Evolutionary conservation across 768 basidiomycete species (phyloP), one percentile per base, ranked within the genome.

Genomic region (Agaricus blazei): DNA sequence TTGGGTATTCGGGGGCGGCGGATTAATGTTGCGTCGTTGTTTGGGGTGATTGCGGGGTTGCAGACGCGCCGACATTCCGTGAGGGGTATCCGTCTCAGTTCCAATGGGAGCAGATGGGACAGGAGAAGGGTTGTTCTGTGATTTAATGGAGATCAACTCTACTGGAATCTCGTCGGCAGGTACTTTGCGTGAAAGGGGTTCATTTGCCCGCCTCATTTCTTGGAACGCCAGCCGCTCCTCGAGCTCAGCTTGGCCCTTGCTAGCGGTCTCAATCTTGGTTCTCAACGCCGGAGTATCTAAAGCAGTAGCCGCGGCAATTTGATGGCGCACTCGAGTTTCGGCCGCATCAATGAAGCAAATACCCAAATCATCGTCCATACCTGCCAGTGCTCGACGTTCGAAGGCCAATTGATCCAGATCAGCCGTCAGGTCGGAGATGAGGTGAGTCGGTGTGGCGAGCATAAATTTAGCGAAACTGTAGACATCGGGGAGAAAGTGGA

Each of bases 401-500:
- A 74, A 62, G 2, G 75, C 79, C 2, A 99, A 77, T 54, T 89
- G 85, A 34, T 82, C 80, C 28, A 93, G 69, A 57, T 99, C 90
- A 44, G 70, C 74, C 2, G 80, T 77, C 11, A 98, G 80, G 65
- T 92, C 87, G 15, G 78, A 66, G 41, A 88, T 77, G 56, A 98
- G 80, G 68, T 95, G 90, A 1, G 81, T 76, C 1, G 96, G 93
- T 0, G 94, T 93, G 19, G 93, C 93, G 26, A 98, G 84, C 94
- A 98, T 97, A 74, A 98, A 97, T 65, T 92, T 93, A 19, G 94
- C 80, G 68, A 88, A 97, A 38, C 74, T 72, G 59, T 85, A 84
- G 40, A 97, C 89, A 64, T 98, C 93, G 0, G 95, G 97, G 23
- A 96, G 77, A 74, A 99, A 98, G 66, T 97, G 83, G 75, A 95